Evolutionary conservation across 352 stramenopile genomes (phyloP), one percentile per base, ranked within the genome.

Genomic region (Globisporangium lucens): DNA sequence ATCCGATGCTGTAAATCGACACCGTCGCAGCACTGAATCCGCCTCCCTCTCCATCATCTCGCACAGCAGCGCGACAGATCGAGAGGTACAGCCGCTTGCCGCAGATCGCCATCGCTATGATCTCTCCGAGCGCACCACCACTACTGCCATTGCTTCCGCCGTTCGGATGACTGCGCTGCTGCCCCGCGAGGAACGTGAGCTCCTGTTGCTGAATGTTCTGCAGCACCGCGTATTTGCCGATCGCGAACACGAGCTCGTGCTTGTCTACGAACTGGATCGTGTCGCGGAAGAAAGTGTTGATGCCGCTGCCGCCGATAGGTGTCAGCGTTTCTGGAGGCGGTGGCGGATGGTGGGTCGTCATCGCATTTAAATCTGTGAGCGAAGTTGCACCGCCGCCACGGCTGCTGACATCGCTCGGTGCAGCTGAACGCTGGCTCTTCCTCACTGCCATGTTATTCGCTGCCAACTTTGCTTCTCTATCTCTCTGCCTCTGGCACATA

Each of bases 31-130:
- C 64, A 2, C 65, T 63, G 57, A 20, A 75, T 0, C 29, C 35
- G 1, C 58, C 57, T 1, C 56, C 51, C 1, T 57, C 33, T 27
- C 22, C 52, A 8, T 64, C 59, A n/a, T 67, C 59, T 52, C 53
- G 58, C 22, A 63, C 59, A 10, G 82, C 76, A 1, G 74, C 74
- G 9, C 84, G 82, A 51, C 80, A 91, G 12, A 94, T 65, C 2
- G 80, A 71, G 8, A 94, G 60, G 24, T 84, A 75, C 13, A 76
- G 72, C 0, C 78, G 75, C 64, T 89, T 90, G 13, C 69, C 71
- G 35, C 81, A 86, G n/a, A 94, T 58, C 1, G 78, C 81, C 74
- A 94, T 79, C 0, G 86, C 84, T 8, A 81, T 86, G 75, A 94
- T 83, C 46, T 90, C 81, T 17, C 82, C 84, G 0, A 91, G 62